A percentile compares a stretch with the other conserved stretches of the same genome.
These are phyloP conservation scores for Hypoxylon rubiginosum DNA, from an alignment of 2,329 filamentous ascomycete species.

Conservation along the genomic window DNA sequence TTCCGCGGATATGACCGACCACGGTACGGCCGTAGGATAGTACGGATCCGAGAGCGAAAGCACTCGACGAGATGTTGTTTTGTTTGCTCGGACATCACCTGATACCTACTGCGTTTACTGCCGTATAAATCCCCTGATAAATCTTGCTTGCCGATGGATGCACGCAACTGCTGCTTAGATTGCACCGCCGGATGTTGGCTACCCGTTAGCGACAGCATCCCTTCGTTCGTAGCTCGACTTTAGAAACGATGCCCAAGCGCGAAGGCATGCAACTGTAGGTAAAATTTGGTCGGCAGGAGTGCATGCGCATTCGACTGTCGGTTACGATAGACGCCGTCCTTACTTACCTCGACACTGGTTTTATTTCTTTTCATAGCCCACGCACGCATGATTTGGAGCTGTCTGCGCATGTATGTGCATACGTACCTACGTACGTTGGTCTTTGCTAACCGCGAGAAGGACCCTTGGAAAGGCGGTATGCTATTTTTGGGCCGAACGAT, in stretches of 20 bases:
- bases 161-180: neutral
- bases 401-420: neutral
- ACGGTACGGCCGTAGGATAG: neutral
- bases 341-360: neutral
- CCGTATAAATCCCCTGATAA: neutral
- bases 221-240: too few relatives aligned
- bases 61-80: neutral
- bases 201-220: constrained; percentile 5
- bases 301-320: neutral
- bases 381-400: constrained; percentile 2
- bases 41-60: neutral
- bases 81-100: neutral
- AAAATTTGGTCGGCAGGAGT: neutral
- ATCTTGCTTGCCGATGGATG: neutral
- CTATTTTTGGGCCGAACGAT: neutral
- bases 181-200: neutral
- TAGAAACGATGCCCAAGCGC: constrained; percentile 2
- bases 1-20: neutral
- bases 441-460: neutral
- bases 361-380: constrained; percentile 23
- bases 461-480: neutral
- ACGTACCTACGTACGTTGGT: too few relatives aligned
- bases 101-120: constrained; percentile 1
- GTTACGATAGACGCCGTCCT: neutral
- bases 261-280: neutral